Base-by-base conservation (phyloP, 176 grass and related monocot species). In the Bolboschoenus planiculmis region DNA sequence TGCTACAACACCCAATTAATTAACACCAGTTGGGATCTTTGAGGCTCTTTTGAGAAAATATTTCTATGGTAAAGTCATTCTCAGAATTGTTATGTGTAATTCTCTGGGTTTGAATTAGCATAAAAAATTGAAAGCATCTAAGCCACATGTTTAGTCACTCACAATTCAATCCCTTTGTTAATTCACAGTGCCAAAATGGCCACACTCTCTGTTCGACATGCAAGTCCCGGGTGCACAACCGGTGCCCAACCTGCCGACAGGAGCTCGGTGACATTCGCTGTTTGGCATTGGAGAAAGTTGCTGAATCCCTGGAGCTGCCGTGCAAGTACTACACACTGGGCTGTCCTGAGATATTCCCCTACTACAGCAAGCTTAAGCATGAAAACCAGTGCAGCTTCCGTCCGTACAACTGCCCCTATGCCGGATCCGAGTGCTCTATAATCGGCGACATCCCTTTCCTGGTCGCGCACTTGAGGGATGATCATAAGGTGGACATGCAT, bases 221-320 rank as follows among this genome's bases (percentile, higher is more conserved):
- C 85, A 97, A 97, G 84, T 59, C 90, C 63, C 87, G 88, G 87
- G 94, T 97, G 5, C 91, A 92, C 68, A 94, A 94, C 23, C 90
- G 89, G 35, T 97, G 94, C 65, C 94, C 94, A 59, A 97, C 94
- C n/a, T 97, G 94, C 78, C 88, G 88, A 78, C 92, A 92, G 87
- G 94, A 92, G 82, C 90, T 97, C 7, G 94, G 94, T 35, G 92
- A 94, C 84, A 94, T 97, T 65, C 93, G 94, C 81, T 97, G 94
- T 88, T 85, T 97, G 84, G 94, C 92, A 29, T 86, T 97, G 83
- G 94, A 97, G 87, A 97, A 97, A 87, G 94, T 97, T 35, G 94
- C 92, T 0, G 94, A 97, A 84, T 94, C 90, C 44, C 88, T 97
- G 47, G 90, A 94, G 86, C 90, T 92, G 75, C 92, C 94, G 29